Base-by-base conservation (phyloP, 2,329 filamentous ascomycete genomes). In the Cordyceps pruinosa region DNA sequence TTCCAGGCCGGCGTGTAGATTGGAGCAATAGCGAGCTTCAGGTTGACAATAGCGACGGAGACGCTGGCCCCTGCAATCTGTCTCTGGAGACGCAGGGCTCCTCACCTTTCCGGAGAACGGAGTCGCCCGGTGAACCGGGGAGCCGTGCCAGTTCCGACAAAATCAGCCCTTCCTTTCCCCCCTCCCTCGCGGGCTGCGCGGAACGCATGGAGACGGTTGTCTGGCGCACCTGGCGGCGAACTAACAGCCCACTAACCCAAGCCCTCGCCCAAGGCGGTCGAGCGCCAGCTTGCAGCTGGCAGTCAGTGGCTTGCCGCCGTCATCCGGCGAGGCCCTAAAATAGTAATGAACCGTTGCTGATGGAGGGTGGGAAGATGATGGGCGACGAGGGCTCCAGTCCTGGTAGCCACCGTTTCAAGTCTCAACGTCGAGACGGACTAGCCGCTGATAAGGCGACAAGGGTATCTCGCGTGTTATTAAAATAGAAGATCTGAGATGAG, bases 11-110 rank as follows among this genome's bases (percentile, higher is more conserved):
- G 41, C 30, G 6, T 15, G 28, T 19, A 25, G 25, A 34, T 15
- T 44, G 37, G 39, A 34, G 21, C 17, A 55, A 48, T 41, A 21
- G 23, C 42, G 44, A 39, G 44, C 34, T 39, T n/a, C 42, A 26
- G 34, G 21, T 55, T 48, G 34, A 47, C 48, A 55, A 55, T 55
- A 55, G 52, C 42, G 48, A 39, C 23, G 44, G 44, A 47, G 25
- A 13, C 52, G 2, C 26, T 21, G 23, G 41, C 21, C 30, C 41
- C 41, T 25, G 50, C 39, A 44, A 54, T 25, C 19, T 34, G 15
- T n/a, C 21, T 23, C 35, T 23, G 23, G 32, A 30, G 25, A 23
- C 25, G 25, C 32, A 34, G 7, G 35, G 52, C 25, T 23, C 34
- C 25, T 41, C 41, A 10, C 41, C 19, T 28, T 35, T 37, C 39